A percentile compares a stretch with the other conserved stretches of the same genome.
These are phyloP conservation scores for Fomitopsis palustris DNA, from an alignment of 1,284 basidiomycete genomes.

Conservation along the genomic window DNA sequence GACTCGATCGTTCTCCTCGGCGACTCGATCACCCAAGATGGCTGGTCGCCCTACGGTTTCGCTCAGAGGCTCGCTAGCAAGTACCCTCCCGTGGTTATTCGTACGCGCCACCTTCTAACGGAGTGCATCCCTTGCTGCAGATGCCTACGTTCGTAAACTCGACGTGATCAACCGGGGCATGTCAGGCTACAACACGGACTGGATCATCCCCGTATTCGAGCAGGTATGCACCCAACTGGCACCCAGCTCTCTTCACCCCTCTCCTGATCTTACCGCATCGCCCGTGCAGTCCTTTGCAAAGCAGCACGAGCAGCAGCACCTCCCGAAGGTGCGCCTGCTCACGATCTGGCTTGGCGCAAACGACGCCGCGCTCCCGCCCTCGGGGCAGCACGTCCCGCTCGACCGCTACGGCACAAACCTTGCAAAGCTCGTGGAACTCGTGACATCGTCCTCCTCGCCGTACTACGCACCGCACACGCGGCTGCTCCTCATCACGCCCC, in stretches of 20 bases:
- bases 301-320: conserved; percentile 42
- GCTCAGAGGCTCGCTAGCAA: conserved; percentile 60
- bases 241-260: background rate
- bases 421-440: conserved; percentile 53
- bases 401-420: conserved; percentile 68
- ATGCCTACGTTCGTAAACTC: conserved; percentile 72
- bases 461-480: conserved; percentile 74
- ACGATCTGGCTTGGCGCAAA: conserved; percentile 91
- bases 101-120: background rate
- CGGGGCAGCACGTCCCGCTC: conserved; percentile 68
- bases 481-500: conserved; percentile 80
- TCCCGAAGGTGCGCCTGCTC: conserved; percentile 67
- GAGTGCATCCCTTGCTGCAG: conserved; percentile 32
- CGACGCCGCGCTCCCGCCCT: conserved; percentile 44
- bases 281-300: conserved; percentile 50
- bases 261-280: background rate
- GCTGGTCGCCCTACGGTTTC: conserved; percentile 57
- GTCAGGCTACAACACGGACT: conserved; percentile 81
- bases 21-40: conserved; percentile 71
- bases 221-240: conserved; percentile 45
- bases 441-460: conserved; percentile 57
- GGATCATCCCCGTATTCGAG: conserved; percentile 77
- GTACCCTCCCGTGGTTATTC: conserved; percentile 18
- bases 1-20: conserved; percentile 73
- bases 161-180: conserved; percentile 83